phyloP scores from a whole-genome alignment of 2,329 filamentous ascomycete species.

The Rhexocercosporidium sp. region DNA sequence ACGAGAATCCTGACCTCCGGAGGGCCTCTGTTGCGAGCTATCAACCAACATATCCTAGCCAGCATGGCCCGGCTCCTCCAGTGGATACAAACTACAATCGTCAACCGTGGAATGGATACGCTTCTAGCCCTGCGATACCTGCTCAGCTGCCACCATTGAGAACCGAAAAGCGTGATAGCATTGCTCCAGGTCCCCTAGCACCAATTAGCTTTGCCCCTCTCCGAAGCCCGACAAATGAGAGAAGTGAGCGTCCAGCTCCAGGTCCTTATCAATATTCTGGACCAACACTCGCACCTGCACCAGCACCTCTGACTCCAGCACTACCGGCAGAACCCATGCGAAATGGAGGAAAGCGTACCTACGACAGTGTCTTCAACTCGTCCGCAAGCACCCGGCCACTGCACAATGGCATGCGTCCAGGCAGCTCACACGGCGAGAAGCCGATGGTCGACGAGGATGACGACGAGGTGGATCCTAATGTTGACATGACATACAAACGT shows the following conservation, averaged over 20 bases:
- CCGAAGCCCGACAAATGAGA: constrained; percentile 28
- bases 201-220: constrained; percentile 28
- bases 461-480: constrained; percentile 17
- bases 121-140: not conserved
- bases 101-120: constrained; percentile 22
- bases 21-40: constrained; percentile 24
- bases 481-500: constrained; percentile 39
- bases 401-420: constrained; percentile 50
- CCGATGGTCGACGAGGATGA: constrained; percentile 26
- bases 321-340: constrained; percentile 27
- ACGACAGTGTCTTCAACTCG: constrained; percentile 33
- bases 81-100: constrained; percentile 28
- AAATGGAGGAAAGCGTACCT: constrained; percentile 36
- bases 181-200: constrained; percentile 26
- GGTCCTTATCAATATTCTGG: constrained; percentile 30
- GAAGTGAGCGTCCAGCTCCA: constrained; percentile 26
- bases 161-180: constrained; percentile 31
- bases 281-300: constrained; percentile 20
- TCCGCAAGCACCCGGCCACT: constrained; percentile 44
- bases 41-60: not conserved
- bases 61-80: constrained; percentile 22
- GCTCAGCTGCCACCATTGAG: constrained; percentile 13
- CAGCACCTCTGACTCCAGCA: not conserved
- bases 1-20: constrained; percentile 31
- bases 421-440: constrained; percentile 34